A percentile compares a stretch with the other conserved stretches of the same genome.
Evolutionary conservation across 148 eudicot species (phyloP).

Genomic region (Nepenthes mirabilis): DNA sequence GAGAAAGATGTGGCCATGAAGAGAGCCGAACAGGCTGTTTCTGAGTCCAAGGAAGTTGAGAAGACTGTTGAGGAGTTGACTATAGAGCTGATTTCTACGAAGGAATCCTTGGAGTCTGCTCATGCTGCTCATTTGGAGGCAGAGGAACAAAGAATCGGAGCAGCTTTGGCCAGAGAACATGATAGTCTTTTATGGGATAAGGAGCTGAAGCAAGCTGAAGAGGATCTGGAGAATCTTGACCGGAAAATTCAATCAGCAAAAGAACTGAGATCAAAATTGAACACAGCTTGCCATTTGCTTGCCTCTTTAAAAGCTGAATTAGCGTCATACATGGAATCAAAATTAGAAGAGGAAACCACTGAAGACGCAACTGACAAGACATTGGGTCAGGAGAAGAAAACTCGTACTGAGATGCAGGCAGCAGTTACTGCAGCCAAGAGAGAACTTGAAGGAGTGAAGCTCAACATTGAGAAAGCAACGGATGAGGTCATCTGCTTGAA

Average conservation of each 20-base stretch:
- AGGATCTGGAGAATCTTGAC: constrained; percentile 56
- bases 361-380: constrained; percentile 2
- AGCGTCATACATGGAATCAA: constrained; percentile 83
- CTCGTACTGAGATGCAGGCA: constrained; percentile 43
- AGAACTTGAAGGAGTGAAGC: constrained; percentile 69
- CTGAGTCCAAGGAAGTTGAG: constrained; percentile 64
- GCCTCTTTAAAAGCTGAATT: constrained; percentile 62
- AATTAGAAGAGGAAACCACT: constrained; percentile 34
- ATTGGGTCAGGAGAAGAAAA: constrained; percentile 15
- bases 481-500: constrained; percentile 56
- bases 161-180: constrained; percentile 81
- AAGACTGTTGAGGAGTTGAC: constrained; percentile 81
- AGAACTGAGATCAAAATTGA: constrained; percentile 58
- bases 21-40: constrained; percentile 62
- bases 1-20: constrained; percentile 73
- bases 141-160: constrained; percentile 90
- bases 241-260: constrained; percentile 48
- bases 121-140: constrained; percentile 91
- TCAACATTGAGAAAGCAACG: constrained; percentile 52
- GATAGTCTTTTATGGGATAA: constrained; percentile 65
- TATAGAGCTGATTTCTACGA: constrained; percentile 65
- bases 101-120: constrained; percentile 74
- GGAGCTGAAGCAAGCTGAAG: constrained; percentile 80
- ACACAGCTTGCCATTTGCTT: constrained; percentile 47
- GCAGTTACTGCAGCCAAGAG: constrained; percentile 39